A percentile compares a stretch with the other conserved stretches of the same genome.
Conservation (phyloP, 768 basidiomycete species). For the Lactarius sp. region DNA sequence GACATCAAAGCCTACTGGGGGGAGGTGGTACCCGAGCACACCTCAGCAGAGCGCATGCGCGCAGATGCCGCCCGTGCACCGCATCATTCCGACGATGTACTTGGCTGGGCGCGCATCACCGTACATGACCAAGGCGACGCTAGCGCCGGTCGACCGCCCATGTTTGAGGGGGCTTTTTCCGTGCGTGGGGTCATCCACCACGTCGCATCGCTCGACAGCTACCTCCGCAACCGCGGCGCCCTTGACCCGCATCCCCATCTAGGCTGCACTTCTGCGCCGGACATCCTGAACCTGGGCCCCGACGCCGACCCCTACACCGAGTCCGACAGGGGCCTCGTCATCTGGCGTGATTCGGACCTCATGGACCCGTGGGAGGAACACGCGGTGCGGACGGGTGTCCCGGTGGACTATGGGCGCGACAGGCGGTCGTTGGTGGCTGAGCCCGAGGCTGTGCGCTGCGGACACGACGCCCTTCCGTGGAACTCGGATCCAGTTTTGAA, state of each 20-base stretch:
- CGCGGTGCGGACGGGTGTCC: conserved; percentile 30
- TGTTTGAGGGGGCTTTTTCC: conserved; percentile 75
- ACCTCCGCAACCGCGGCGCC: conserved; percentile 53
- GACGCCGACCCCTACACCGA: conserved; percentile 37
- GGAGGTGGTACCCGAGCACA: conserved; percentile 60
- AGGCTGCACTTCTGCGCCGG: not conserved
- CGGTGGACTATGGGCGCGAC: conserved; percentile 15
- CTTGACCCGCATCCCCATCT: conserved; percentile 42
- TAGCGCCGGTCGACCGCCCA: conserved; percentile 43
- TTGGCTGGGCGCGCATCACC: conserved; percentile 78
- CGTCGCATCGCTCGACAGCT: conserved; percentile 65
- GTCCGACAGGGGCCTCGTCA: conserved; percentile 53
- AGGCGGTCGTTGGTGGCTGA: conserved; percentile 3
- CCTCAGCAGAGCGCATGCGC: conserved; percentile 50
- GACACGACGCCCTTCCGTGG: conserved; percentile 64
- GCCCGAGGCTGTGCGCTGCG: conserved; percentile 44
- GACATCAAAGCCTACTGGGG: conserved; percentile 67
- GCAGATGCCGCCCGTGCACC: conserved; percentile 58
- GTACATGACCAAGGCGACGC: conserved; percentile 58
- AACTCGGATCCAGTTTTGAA: conserved; percentile 57
- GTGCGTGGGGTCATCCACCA: conserved; percentile 64
- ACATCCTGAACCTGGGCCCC: conserved; percentile 25
- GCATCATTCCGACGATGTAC: conserved; percentile 39
- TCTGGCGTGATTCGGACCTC: conserved; percentile 72
- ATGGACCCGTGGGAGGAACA: conserved; percentile 50